Base-by-base conservation (phyloP, 2,329 filamentous ascomycete species). In the Hawksworthiomyces lignivorus region DNA sequence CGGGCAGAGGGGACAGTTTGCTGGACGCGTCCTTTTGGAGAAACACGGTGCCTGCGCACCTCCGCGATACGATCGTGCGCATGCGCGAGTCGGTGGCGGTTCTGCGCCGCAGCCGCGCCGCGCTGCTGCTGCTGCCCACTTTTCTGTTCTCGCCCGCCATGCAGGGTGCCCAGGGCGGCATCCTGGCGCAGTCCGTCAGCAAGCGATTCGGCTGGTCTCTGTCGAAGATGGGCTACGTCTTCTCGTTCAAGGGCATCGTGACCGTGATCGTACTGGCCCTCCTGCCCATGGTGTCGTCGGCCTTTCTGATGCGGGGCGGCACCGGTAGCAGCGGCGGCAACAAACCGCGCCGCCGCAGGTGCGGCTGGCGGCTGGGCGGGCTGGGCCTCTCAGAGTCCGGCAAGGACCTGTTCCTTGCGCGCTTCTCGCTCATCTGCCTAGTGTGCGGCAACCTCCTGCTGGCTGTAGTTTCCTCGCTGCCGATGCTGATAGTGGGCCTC, bases 171-270 rank as follows among this genome's bases (percentile, higher is more conserved):
- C 59, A 63, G 47, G 55, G 57, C 11, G 52, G 51, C 7, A 64
- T 57, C 1, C 51, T 69, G 22, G 53, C 60, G 5, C 66, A 69
- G 51, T 65, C 65, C 30, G 51, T 70, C 41, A 67, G 63, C 58
- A 68, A 65, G 42, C 54, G 67, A 43, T 69, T 68, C 34, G 57
- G 57, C 36, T 69, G 65, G 65, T 60, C 52, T 17, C 56, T 70
- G 21, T 64, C 61, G 15, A 56, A 67, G 41, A 62, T 60, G 1
- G 65, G 61, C 43, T 57, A 67, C 41, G 54, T 69, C 22, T 54
- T 68, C 7, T 65, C 65, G 1, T 62, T 65, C 0, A 45, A 65
- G 4, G 64, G 65, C 17, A 36, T 69, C 4, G 54, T 67, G 22
- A 60, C 62, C 32, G 54, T 69, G 26, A 39, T 56, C 27, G 49